phyloP scores from a whole-genome alignment of 495 filamentous ascomycete species.

The Letharia columbiana region DNA sequence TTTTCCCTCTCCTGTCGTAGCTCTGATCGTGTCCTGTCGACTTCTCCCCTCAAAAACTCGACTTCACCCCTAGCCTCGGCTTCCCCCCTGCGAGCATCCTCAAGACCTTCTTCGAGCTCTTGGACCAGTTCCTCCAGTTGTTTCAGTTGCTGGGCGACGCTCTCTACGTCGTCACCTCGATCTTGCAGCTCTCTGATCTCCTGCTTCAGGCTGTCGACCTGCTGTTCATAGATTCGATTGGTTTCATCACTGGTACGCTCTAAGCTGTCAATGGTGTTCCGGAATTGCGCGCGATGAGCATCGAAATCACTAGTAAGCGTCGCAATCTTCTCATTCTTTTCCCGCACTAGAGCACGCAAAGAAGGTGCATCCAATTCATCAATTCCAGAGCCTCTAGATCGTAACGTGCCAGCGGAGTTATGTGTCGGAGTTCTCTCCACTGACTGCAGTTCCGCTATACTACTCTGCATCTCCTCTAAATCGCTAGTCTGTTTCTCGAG shows the following conservation, averaged over 20 bases:
- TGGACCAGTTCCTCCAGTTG: conserved; percentile 93
- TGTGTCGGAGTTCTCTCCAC: conserved; percentile 24
- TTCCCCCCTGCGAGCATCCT: conserved; percentile 93
- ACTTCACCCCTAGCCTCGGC: conserved; percentile 94
- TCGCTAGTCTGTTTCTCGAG: conserved; percentile 76
- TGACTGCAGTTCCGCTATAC: conserved; percentile 63
- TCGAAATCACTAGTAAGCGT: conserved; percentile 93
- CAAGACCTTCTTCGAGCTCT: conserved; percentile 91
- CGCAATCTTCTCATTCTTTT: conserved; percentile 94
- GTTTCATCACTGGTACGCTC: conserved; percentile 96
- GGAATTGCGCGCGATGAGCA: conserved; percentile 87
- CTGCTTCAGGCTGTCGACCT: conserved; percentile 78
- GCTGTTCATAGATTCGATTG: conserved; percentile 92
- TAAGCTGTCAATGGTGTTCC: conserved; percentile 91
- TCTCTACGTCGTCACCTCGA: conserved; percentile 79
- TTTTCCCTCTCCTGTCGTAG: conserved; percentile 84
- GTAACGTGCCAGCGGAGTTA: conserved; percentile 33
- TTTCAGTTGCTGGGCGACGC: conserved; percentile 82
- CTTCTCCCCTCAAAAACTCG: conserved; percentile 91
- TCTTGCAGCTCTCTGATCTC: conserved; percentile 77
- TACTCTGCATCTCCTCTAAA: conserved; percentile 77
- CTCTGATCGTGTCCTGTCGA: conserved; percentile 87
- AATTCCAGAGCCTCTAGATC: conserved; percentile 38
- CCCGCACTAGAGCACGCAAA: conserved; percentile 71
- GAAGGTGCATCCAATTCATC: conserved; percentile 71